Conservation (phyloP, 2,329 filamentous ascomycete genomes). For the Capronia epimyces region DNA sequence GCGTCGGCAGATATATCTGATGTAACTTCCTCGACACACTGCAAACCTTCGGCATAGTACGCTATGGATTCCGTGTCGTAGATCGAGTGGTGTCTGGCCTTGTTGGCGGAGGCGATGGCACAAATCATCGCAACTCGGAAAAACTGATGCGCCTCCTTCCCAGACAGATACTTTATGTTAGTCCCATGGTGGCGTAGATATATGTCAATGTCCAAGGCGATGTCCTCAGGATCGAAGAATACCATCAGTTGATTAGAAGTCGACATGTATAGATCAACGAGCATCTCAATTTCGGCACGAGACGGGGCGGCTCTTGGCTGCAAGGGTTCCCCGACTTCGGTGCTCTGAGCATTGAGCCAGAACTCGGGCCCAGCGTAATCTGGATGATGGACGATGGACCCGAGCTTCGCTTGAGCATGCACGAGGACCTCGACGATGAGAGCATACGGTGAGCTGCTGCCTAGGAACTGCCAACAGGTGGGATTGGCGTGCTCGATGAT, state of each 20-base stretch:
- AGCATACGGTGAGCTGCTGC: slow-evolving; percentile 28
- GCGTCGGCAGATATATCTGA: slow-evolving; percentile 30
- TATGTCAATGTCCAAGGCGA: slow-evolving; percentile 27
- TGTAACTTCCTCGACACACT: slow-evolving; percentile 33
- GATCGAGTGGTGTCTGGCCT: slow-evolving; percentile 29
- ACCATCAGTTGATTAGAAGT: slow-evolving; percentile 32
- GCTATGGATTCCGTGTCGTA: slow-evolving; percentile 26
- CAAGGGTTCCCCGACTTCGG: slow-evolving; percentile 20
- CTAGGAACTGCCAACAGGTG: slow-evolving; percentile 30
- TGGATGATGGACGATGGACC: slow-evolving; percentile 25
- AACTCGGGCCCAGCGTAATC: slow-evolving; percentile 27
- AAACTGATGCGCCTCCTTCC: slow-evolving; percentile 31
- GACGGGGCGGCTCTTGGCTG: slow-evolving; percentile 20
- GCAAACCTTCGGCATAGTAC: slow-evolving; percentile 30
- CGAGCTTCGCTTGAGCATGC: slow-evolving; percentile 27
- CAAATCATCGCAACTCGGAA: slow-evolving; percentile 35
- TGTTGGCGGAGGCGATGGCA: slow-evolving; percentile 32
- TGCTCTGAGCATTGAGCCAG: slow-evolving; percentile 26
- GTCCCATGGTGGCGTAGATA: slow-evolving; percentile 26
- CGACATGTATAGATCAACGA: slow-evolving; percentile 30
- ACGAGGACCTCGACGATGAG: slow-evolving; percentile 29
- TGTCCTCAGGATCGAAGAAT: slow-evolving; percentile 30
- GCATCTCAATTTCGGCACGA: slow-evolving; percentile 26
- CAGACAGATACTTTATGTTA: slow-evolving; percentile 23
- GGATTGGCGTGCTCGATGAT: slow-evolving; percentile 28